Conservation (phyloP, 345 rosid species). For the Tarenaya hassleriana region DNA sequence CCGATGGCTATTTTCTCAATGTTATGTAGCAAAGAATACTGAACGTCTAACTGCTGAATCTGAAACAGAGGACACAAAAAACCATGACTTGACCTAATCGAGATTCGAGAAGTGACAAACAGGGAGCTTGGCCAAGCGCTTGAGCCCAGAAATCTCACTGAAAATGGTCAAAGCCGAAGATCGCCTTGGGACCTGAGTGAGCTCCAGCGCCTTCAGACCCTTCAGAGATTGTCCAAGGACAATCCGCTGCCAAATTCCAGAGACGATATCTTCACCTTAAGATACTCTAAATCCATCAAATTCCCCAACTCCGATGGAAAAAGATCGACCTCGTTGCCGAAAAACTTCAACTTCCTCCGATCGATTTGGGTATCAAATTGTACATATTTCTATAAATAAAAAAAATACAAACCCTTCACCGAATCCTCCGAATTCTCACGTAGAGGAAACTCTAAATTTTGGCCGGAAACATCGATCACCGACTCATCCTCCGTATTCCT, state of each 20-base stretch:
- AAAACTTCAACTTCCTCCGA: constrained; percentile 75
- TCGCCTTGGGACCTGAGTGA: constrained; percentile 61
- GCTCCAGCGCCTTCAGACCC: constrained; percentile 89
- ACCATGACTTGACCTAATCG: constrained; percentile 53
- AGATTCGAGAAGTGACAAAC: constrained; percentile 89
- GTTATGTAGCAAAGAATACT: constrained; percentile 18
- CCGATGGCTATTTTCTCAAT: constrained; percentile 3
- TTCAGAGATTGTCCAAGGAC: constrained; percentile 62
- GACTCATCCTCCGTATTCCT: constrained; percentile 41
- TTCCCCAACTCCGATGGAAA: constrained; percentile 68
- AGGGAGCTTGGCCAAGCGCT: constrained; percentile 75
- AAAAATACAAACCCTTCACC: constrained; percentile 55
- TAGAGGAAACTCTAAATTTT: constrained; percentile 58
- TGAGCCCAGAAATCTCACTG: constrained; percentile 72
- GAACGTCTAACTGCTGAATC: constrained; percentile 22
- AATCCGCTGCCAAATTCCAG: constrained; percentile 52
- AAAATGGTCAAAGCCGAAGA: constrained; percentile 68
- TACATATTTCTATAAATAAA: constrained; percentile 63
- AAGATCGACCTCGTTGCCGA: constrained; percentile 67
- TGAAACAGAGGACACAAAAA: constrained; percentile 9
- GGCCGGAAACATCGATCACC: constrained; percentile 66
- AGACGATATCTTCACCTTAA: constrained; percentile 74
- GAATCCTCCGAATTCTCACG: constrained; percentile 33
- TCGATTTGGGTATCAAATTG: constrained; percentile 73
- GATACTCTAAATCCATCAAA: constrained; percentile 64